Evolutionary conservation across 2,329 filamentous ascomycete species (phyloP).

Genomic region (Colletotrichum trifolii): DNA sequence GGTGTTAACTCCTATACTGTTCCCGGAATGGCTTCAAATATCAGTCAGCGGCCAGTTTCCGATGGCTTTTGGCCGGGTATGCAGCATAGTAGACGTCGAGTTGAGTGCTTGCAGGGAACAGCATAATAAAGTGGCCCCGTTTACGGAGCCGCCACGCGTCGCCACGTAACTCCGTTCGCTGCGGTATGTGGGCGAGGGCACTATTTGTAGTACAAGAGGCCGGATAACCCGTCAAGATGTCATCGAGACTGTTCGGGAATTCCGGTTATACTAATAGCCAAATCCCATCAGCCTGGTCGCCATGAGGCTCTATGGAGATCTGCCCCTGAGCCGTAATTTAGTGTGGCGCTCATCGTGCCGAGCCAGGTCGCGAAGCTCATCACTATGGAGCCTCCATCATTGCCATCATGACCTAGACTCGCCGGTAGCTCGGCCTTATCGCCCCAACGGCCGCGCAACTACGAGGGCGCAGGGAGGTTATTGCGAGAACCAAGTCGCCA

Average conservation of each 20-base stretch:
- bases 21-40: not conserved
- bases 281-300: not conserved
- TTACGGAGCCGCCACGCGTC: conserved; percentile 22
- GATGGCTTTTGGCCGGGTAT: conserved; percentile 20
- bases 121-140: conserved; percentile 13
- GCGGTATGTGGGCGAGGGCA: conserved; percentile 18
- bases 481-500: conserved; percentile 1
- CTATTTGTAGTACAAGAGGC: conserved; percentile 2
- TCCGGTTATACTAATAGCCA: not conserved
- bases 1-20: too few relatives aligned
- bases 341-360: conserved; percentile 6
- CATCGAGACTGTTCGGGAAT: not conserved
- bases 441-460: conserved; percentile 25
- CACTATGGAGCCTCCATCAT: conserved; percentile 17
- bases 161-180: conserved; percentile 10
- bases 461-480: conserved; percentile 5
- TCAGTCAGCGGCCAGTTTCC: conserved; percentile 12
- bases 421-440: conserved; percentile 19
- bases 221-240: not conserved
- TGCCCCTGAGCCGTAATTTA: conserved; percentile 17
- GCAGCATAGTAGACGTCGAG: not conserved
- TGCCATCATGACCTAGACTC: conserved; percentile 17
- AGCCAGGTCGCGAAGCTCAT: conserved; percentile 21
- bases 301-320: conserved; percentile 11
- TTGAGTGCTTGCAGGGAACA: conserved; percentile 20